Percentiles rank a stretch among this genome's conserved stretches.
Conservation (phyloP, 2,329 filamentous ascomycete genomes). For the Pseudogymnoascus sp. region DNA sequence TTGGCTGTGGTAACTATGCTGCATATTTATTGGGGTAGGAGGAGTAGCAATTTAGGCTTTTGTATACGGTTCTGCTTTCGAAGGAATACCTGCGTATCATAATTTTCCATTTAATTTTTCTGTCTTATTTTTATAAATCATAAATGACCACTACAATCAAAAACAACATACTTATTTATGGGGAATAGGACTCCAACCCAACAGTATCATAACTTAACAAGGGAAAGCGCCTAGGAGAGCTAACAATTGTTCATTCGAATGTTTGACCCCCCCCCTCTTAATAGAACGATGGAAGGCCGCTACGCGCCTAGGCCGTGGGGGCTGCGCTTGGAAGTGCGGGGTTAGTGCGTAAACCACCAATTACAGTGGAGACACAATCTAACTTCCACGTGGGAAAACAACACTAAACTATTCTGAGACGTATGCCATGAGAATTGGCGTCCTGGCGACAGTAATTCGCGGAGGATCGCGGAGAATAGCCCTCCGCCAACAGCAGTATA, state of each 20-base stretch:
- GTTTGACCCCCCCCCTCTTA: background rate
- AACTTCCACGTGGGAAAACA: background rate
- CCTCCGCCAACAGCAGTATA: background rate
- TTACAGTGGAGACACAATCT: background rate
- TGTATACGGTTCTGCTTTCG: background rate
- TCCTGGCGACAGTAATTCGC: background rate
- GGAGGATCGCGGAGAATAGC: background rate
- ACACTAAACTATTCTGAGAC: background rate
- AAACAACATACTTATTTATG: background rate
- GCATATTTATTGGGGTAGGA: background rate
- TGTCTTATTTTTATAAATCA: background rate
- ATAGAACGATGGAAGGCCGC: background rate
- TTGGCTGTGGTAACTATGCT: background rate
- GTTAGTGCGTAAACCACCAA: background rate
- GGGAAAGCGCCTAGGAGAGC: background rate
- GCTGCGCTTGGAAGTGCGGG: background rate
- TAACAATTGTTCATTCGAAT: background rate
- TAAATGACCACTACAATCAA: background rate
- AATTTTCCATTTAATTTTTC: background rate
- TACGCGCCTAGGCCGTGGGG: background rate
- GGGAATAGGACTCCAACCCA: background rate
- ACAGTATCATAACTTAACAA: background rate
- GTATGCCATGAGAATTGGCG: background rate
- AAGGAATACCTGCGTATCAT: background rate
- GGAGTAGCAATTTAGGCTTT: background rate